Evolutionary conservation across 257 asterid genomes (phyloP), one percentile per base, ranked within the genome.

Genomic region (Hygrophila difformis): DNA sequence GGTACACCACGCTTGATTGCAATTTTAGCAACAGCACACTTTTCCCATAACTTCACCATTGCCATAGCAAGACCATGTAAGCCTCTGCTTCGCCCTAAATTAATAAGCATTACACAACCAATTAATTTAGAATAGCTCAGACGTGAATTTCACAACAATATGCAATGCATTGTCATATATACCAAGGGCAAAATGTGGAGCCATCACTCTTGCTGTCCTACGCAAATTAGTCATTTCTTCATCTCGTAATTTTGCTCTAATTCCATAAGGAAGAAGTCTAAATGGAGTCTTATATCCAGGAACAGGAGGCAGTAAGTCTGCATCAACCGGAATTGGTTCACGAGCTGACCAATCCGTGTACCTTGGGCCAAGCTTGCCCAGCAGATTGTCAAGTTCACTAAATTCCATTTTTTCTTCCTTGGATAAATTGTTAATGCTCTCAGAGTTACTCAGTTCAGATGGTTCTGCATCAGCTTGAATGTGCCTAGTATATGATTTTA

Each of bases 111-210:
- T n/a, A 45, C 5, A 43, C 4, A 36, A 14, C 47, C 24, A 37
- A 44, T 11, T 33, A 50, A 4, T 0, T 3, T 6, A 18, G 10
- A 39, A 22, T 21, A 31, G 17, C 36, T 33, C n/a, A n/a, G n/a
- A 35, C 53, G 12, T 19, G 14, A 48, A 63, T 52, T 14, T 39
- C 43, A 34, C 51, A 31, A 43, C 47, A 36, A 39, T 35, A 67
- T 36, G 40, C 4, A 35, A 59, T 21, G 18, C 15, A 35, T 18
- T 20, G 17, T 20, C 56, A 11, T 28, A 18, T 64, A 49, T 67
- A 89, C 96, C 96, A 26, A 89, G 84, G 47, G 85, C 87, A 71
- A 89, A 89, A 77, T 89, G 97, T 6, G 93, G 96, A 63, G 92
- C 87, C 68, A 89, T 53, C 4, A 18, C 50, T 57, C 91, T 73